Percentiles rank a stretch among this genome's conserved stretches.
Evolutionary conservation across 164 flowering plant genomes (phyloP).

Genomic region (Berberis thunbergii): DNA sequence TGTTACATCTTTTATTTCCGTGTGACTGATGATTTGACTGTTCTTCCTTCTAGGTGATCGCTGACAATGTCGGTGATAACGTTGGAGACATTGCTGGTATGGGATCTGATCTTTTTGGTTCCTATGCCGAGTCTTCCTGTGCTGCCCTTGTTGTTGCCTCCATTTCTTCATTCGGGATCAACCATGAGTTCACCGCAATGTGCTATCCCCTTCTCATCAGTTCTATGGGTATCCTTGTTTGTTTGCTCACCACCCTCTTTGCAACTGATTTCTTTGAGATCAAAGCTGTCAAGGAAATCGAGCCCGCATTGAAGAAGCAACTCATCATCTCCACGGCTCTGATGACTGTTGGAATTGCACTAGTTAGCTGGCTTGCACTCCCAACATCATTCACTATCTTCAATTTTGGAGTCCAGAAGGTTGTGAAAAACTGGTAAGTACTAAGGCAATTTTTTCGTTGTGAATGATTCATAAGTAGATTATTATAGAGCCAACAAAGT

Average conservation of each 20-base stretch:
- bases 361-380: constrained; percentile 38
- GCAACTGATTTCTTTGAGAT: constrained; percentile 54
- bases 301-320: constrained; percentile 44
- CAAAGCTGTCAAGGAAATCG: constrained; percentile 41
- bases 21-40: not conserved
- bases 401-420: constrained; percentile 46
- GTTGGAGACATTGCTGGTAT: constrained; percentile 61
- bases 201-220: constrained; percentile 40
- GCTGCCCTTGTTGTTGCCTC: constrained; percentile 59
- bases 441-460: not conserved
- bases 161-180: constrained; percentile 46
- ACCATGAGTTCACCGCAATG: constrained; percentile 45
- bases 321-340: constrained; percentile 44
- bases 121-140: constrained; percentile 50
- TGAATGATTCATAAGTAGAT: not conserved
- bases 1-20: not conserved
- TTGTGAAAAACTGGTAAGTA: constrained; percentile 46
- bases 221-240: constrained; percentile 44
- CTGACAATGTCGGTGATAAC: constrained; percentile 78
- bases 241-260: constrained; percentile 47
- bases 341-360: constrained; percentile 43
- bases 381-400: constrained; percentile 50
- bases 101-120: constrained; percentile 59
- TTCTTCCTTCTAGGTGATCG: constrained; percentile 48
- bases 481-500: not conserved